Evolutionary conservation across 2,329 filamentous ascomycete genomes (phyloP), one percentile per base, ranked within the genome.

Genomic region (Chrysosporium keratinophilum): DNA sequence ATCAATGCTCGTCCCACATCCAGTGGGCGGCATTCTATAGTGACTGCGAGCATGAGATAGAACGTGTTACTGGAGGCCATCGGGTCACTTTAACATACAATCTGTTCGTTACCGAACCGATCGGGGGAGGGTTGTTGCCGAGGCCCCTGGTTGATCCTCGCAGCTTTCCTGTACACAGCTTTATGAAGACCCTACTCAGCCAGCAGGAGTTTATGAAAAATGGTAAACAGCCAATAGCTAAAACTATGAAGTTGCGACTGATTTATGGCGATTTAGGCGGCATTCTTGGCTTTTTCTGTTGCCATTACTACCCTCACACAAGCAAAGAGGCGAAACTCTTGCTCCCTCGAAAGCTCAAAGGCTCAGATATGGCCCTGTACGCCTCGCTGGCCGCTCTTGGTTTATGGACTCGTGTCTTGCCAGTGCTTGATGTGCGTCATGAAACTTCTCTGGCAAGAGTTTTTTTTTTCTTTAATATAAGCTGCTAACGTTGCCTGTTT

Each of bases 71-170:
- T 0, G 58, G 65, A 1, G 79, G 79, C 0, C 70, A 82, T 54
- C 74, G 78, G 0, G 57, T 83, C 14, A 82, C 77, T 0, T 62
- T 84, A 19, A 83, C 79, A 0, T 83, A 83, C 65, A 82, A 82
- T 54, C 66, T 84, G 1, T 80, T 72, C 3, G 64, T 70, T 10
- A 65, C 67, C 1, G 62, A 66, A 19, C 65, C 69, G 3, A 61
- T 65, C n/a, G 68, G 66, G 7, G 59, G 48, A 43, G 58, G 41
- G 34, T 49, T 61, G 44, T 52, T 52, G 34, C 47, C 40, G 11
- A 57, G 40, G 44, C 54, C 50, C 5, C 50, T 56, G n/a, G 59
- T 72, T 35, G 64, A 73, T 52, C 61, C 67, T 4, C 58, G 59
- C 2, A 54, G 61, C 1, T 61, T 72, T 46, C 71, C 70, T 0